These are phyloP conservation scores for Escallonia rubra DNA, from an alignment of 129 eudicot genomes.

Conservation along the genomic window DNA sequence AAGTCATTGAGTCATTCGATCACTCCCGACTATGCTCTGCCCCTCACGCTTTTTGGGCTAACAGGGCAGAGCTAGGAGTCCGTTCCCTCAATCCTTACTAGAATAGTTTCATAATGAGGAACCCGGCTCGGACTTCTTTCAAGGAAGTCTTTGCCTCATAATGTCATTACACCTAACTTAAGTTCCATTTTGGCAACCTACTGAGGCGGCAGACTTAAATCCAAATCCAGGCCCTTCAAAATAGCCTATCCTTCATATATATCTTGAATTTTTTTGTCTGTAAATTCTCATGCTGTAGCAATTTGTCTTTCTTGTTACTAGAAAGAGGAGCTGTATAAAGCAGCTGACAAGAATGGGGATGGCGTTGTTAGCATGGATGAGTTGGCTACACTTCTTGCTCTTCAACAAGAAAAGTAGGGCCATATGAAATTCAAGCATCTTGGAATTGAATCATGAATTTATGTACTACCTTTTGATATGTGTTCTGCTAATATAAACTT, in stretches of 20 bases:
- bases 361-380: conserved; percentile 95
- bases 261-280: neutral
- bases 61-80: too few species aligned
- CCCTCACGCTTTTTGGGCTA: too few species aligned
- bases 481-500: conserved; percentile 1
- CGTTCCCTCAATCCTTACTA: too few species aligned
- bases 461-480: neutral
- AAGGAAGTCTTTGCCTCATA: too few species aligned
- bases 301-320: conserved; percentile 18
- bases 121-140: too few species aligned
- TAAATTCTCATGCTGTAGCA: neutral
- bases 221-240: neutral
- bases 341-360: conserved; percentile 87
- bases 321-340: conserved; percentile 91
- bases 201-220: neutral
- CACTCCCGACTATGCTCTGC: too few species aligned
- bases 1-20: too few species aligned
- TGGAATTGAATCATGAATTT: conserved; percentile 4
- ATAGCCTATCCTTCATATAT: neutral
- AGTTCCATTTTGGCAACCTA: neutral
- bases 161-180: neutral
- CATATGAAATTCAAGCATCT: neutral
- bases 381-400: conserved; percentile 82
- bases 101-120: too few species aligned
- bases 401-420: conserved; percentile 89